Conservation (phyloP, 805 yeast species). For the Yamadazyma insecticola region DNA sequence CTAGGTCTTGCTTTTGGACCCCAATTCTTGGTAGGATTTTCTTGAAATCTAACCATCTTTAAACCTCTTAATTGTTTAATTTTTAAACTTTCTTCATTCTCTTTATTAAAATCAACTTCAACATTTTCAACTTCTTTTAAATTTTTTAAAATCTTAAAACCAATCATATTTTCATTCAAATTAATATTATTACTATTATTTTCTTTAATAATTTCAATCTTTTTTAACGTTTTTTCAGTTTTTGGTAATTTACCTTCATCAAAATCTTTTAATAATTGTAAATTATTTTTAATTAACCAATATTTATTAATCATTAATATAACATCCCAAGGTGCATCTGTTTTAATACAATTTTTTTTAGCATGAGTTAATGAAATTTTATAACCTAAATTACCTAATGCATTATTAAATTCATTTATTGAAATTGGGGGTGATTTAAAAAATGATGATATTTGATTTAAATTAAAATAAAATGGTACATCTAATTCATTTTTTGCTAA, state of each 20-base stretch:
- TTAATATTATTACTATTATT: constrained; percentile 38
- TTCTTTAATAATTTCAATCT: constrained; percentile 18
- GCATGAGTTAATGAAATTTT: constrained; percentile 87
- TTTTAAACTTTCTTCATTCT: constrained; percentile 52
- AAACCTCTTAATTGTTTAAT: constrained; percentile 63
- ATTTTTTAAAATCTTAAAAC: constrained; percentile 51
- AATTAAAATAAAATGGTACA: constrained; percentile 75
- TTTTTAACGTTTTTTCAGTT: constrained; percentile 9
- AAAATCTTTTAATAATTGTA: constrained; percentile 18
- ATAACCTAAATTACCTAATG: constrained; percentile 80
- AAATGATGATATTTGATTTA: constrained; percentile 69
- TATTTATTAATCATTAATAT: constrained; percentile 69
- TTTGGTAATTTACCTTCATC: constrained; percentile 12
- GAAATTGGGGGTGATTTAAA: constrained; percentile 84
- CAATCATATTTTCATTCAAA: constrained; percentile 34
- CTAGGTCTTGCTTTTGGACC: constrained; percentile 95
- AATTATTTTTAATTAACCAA: constrained; percentile 43
- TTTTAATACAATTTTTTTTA: constrained; percentile 77
- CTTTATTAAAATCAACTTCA: constrained; percentile 51
- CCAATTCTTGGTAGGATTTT: constrained; percentile 96
- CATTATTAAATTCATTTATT: constrained; percentile 64
- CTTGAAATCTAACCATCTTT: constrained; percentile 84
- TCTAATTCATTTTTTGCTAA: constrained; percentile 69
- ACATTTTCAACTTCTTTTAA: constrained; percentile 23
- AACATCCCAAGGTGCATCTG: constrained; percentile 81